Conservation (phyloP, 306 rosid genomes). For the Ochetophila trinervis region DNA sequence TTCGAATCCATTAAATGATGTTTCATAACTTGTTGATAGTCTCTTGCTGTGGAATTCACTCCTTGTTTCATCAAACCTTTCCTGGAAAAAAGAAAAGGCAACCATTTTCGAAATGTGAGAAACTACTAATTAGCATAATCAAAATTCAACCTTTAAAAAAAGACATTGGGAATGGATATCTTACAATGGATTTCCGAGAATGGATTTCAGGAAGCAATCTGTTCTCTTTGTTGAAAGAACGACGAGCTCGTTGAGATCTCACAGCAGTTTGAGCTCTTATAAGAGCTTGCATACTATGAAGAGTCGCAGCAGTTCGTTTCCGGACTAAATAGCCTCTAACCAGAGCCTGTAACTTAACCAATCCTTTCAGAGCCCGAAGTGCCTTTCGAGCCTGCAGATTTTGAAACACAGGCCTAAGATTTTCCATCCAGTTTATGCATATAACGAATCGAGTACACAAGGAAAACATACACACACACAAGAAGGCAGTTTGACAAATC, state of each 20-base stretch:
- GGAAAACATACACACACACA: no score
- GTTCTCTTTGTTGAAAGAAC: constrained; percentile 66
- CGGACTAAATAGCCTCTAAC: constrained; percentile 87
- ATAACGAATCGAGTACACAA: no score
- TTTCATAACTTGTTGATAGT: constrained; percentile 54
- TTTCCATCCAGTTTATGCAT: background rate
- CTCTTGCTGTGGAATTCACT: constrained; percentile 80
- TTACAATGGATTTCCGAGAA: constrained; percentile 60
- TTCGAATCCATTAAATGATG: constrained; percentile 45
- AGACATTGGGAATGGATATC: background rate
- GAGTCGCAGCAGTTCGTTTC: constrained; percentile 85
- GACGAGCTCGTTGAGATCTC: constrained; percentile 80
- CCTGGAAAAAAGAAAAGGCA: constrained; percentile 36
- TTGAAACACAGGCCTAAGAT: background rate
- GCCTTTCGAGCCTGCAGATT: constrained; percentile 78
- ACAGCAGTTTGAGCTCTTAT: constrained; percentile 73
- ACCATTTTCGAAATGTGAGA: background rate
- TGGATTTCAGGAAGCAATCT: constrained; percentile 44
- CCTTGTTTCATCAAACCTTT: constrained; percentile 67
- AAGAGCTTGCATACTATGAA: constrained; percentile 90
- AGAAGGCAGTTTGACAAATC: background rate
- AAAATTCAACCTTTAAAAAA: background rate
- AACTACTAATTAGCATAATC: background rate
- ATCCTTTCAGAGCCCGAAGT: constrained; percentile 76
- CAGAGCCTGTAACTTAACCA: constrained; percentile 90